Base-by-base conservation (phyloP, 2,329 filamentous ascomycete genomes). In the Aspergillus spinulosporus region DNA sequence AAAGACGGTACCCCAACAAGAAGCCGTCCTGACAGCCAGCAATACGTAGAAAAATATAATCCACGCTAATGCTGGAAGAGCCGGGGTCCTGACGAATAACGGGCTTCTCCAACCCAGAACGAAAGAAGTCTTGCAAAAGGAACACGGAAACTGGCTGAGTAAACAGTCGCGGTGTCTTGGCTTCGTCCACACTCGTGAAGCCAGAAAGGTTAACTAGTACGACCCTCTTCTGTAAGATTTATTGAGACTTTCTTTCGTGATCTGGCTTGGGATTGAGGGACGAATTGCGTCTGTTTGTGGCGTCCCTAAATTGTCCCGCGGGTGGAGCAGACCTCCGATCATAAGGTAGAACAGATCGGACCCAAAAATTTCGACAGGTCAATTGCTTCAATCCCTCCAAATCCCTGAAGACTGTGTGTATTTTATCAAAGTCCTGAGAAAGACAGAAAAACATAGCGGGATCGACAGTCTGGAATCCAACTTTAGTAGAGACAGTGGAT, bases 301-400 rank as follows among this genome's bases (percentile, higher is more conserved):
- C 50, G 50, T 46, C 52, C 36, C 42, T 49, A 37, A 49, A 49
- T 43, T 54, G 14, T 36, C 51, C 14, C 34, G 37, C 28, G 6
- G 37, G 44, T 48, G 52, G 45, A 47, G 45, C 39, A 54, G 45
- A 12, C 52, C 32, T 9, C 32, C 11, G 44, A 54, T 54, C 52
- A 54, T 48, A 52, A 32, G 50, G 50, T 52, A 39, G 21, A 52
- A 32, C 42, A 52, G 40, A 52, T 52, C 42, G 42, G 50, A 46
- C 42, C 50, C 50, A 28, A 39, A 15, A 4, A 9, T 40, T 26
- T 42, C 21, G 14, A 37, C 26, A 15, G 40, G 28, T 37, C 26
- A 47, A 47, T 36, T 9, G 39, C 21, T 53, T 12, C 40, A 9
- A n/a, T 4, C 9, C 14, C 14, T 45, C 14, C 21, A 21, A 12